phyloP scores from a whole-genome alignment of 2,329 filamentous ascomycete species.

The Diaporthe sp. region DNA sequence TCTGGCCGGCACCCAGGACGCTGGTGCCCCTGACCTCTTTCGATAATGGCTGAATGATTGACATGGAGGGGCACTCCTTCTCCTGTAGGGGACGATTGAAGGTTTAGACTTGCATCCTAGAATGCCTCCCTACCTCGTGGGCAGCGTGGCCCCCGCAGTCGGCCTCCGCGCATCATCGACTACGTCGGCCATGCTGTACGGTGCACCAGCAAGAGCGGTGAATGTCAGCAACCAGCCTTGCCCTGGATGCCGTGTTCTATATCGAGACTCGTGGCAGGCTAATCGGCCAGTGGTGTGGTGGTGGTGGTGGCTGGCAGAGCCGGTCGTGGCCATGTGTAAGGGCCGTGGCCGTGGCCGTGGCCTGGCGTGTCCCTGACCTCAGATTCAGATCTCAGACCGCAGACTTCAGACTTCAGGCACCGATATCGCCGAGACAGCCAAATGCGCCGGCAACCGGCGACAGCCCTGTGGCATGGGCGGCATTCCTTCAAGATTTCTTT shows the following conservation, averaged over 20 bases:
- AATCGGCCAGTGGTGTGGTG: background rate
- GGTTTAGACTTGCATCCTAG: slow-evolving; percentile 11
- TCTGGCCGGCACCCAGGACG: background rate
- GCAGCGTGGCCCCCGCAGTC: background rate
- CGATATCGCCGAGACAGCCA: background rate
- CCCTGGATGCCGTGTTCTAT: slow-evolving; percentile 19
- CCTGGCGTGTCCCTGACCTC: slow-evolving; percentile 1
- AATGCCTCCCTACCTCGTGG: slow-evolving; percentile 22
- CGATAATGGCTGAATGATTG: background rate
- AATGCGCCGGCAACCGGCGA: background rate
- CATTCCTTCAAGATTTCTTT: slow-evolving; percentile 11
- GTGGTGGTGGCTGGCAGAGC: slow-evolving; percentile 10
- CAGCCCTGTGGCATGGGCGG: slow-evolving; percentile 16
- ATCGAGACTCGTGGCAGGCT: slow-evolving; percentile 9
- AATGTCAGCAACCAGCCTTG: slow-evolving; percentile 1
- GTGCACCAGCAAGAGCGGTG: background rate
- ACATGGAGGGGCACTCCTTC: slow-evolving; percentile 7
- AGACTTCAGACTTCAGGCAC: background rate
- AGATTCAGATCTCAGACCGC: background rate
- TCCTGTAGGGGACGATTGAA: slow-evolving; percentile 14
- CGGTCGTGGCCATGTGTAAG: background rate
- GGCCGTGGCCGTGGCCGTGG: background rate
- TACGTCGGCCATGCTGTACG: background rate
- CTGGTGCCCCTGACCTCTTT: background rate
- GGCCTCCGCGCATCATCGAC: slow-evolving; percentile 10